A percentile compares a stretch with the other conserved stretches of the same genome.
Evolutionary conservation across 805 yeast species (phyloP).

Genomic region (Aciculoconidium aculeatum): DNA sequence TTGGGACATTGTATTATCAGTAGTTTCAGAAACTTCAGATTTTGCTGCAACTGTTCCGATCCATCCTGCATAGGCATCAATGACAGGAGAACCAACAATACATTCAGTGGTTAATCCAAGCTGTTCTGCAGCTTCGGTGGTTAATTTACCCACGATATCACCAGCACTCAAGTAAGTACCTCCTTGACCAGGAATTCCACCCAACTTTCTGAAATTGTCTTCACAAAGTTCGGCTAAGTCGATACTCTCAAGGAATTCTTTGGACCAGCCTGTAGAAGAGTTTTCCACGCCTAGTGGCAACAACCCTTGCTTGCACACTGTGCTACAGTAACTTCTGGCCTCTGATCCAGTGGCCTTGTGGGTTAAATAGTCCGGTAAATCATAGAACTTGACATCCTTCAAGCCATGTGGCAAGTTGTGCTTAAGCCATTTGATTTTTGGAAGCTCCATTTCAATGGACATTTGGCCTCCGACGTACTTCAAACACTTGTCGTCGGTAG

Average conservation of each 20-base stretch:
- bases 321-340: conserved; percentile 82
- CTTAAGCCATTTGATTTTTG: conserved; percentile 95
- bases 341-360: conserved; percentile 86
- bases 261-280: conserved; percentile 84
- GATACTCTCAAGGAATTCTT: conserved; percentile 61
- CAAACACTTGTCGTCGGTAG: conserved; percentile 70
- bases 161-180: conserved; percentile 85
- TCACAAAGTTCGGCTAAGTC: conserved; percentile 74
- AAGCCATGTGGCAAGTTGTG: conserved; percentile 63
- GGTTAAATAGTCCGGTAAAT: conserved; percentile 86
- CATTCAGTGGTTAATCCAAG: conserved; percentile 77
- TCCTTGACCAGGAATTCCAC: conserved; percentile 72
- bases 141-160: conserved; percentile 74
- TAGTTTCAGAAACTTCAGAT: conserved; percentile 48
- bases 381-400: conserved; percentile 73
- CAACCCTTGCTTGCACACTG: conserved; percentile 93
- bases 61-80: conserved; percentile 99
- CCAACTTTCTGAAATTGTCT: conserved; percentile 71
- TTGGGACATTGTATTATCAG: conserved; percentile 41
- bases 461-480: conserved; percentile 95
- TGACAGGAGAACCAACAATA: conserved; percentile 91
- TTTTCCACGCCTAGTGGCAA: conserved; percentile 90
- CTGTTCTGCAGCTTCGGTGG: conserved; percentile 63
- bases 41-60: conserved; percentile 95
- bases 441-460: conserved; percentile 98